These are phyloP conservation scores for Pisolithus tinctorius DNA, from an alignment of 768 basidiomycete species.

Conservation along the genomic window DNA sequence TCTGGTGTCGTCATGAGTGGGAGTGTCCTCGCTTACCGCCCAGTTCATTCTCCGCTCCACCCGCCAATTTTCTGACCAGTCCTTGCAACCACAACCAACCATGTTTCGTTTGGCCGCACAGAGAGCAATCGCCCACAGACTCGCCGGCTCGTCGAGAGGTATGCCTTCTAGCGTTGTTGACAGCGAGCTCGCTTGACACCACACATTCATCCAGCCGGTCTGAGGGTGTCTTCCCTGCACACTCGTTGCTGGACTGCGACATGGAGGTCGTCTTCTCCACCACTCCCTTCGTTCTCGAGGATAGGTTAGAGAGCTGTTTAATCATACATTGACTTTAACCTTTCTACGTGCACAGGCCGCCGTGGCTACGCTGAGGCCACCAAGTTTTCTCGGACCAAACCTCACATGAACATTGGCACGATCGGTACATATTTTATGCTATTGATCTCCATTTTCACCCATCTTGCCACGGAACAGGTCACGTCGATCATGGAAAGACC, in stretches of 20 bases:
- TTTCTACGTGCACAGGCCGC: constrained; percentile 3
- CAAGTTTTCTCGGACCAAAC: constrained; percentile 69
- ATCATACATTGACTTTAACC: constrained; percentile 7
- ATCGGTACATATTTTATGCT: constrained; percentile 46
- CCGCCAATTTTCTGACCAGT: constrained; percentile 7
- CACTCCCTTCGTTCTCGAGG: constrained; percentile 2
- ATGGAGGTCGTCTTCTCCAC: constrained; percentile 4
- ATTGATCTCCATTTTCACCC: constrained; percentile 6
- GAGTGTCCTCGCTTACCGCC: background rate
- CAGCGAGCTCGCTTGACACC: background rate
- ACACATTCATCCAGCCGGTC: background rate
- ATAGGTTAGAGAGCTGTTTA: constrained; percentile 25
- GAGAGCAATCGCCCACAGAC: constrained; percentile 10
- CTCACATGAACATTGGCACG: constrained; percentile 94
- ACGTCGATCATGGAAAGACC: constrained; percentile 98
- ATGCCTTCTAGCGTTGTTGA: background rate
- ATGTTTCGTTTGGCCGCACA: constrained; percentile 28
- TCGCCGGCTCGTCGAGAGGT: constrained; percentile 11
- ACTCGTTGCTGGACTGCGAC: constrained; percentile 12
- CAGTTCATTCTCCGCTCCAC: constrained; percentile 23
- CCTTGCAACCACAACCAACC: constrained; percentile 4
- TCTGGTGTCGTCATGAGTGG: constrained; percentile 42
- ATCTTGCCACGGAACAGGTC: constrained; percentile 39
- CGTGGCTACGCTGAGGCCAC: constrained; percentile 70
- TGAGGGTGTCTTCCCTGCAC: constrained; percentile 6